These are phyloP conservation scores for Macroventuria anomochaeta DNA, from an alignment of 2,329 filamentous ascomycete species.

Conservation along the genomic window DNA sequence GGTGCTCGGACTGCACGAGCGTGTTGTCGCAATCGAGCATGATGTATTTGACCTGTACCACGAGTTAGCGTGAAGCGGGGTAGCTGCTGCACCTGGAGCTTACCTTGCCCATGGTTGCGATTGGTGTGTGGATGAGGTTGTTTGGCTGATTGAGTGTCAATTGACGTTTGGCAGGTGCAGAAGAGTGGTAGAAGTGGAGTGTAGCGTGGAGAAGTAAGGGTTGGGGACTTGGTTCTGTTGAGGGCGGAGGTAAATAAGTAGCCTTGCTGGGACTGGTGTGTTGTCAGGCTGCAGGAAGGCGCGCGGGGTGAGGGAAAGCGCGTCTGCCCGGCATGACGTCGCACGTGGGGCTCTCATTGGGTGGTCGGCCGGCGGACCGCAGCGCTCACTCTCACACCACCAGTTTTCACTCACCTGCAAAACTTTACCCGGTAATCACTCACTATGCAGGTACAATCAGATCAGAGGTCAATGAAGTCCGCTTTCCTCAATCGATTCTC, in stretches of 20 bases:
- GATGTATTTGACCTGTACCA: constrained; percentile 55
- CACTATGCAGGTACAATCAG: not conserved
- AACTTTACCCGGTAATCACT: constrained; percentile 14
- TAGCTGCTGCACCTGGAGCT: constrained; percentile 11
- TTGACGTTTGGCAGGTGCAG: constrained; percentile 22
- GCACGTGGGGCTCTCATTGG: constrained; percentile 30
- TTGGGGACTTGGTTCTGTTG: constrained; percentile 27
- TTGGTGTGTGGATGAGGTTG: constrained; percentile 17
- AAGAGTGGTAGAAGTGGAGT: constrained; percentile 14
- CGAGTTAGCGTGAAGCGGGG: constrained; percentile 32
- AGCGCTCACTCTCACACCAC: constrained; percentile 12
- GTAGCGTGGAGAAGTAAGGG: constrained; percentile 5
- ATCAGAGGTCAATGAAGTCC: not conserved
- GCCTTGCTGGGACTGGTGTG: constrained; percentile 28
- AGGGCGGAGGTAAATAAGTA: constrained; percentile 32
- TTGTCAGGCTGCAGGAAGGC: constrained; percentile 30
- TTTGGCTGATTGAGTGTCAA: constrained; percentile 26
- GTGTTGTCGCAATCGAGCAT: constrained; percentile 78
- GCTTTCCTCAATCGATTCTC: not conserved
- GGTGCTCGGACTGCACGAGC: constrained; percentile 86
- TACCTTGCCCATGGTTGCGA: constrained; percentile 44
- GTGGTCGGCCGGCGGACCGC: constrained; percentile 7
- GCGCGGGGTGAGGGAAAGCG: constrained; percentile 19
- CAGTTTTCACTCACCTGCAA: constrained; percentile 12
- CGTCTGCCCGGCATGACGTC: constrained; percentile 29